Evolutionary conservation across 2,329 filamentous ascomycete species (phyloP).

Genomic region (Alternaria sp.): DNA sequence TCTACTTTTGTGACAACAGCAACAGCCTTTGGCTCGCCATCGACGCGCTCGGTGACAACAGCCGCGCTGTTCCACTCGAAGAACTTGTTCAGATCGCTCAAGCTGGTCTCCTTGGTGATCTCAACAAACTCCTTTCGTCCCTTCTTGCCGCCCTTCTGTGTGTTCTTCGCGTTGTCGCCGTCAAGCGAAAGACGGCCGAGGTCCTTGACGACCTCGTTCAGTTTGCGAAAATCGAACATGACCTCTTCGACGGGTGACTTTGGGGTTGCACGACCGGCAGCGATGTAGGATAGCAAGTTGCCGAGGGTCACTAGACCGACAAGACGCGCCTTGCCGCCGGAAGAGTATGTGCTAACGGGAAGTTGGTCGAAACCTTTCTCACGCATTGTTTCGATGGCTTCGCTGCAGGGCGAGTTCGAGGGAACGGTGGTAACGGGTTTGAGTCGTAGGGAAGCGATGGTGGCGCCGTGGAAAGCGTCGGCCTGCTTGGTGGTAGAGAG

Average conservation of each 20-base stretch:
- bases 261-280: conserved; percentile 76
- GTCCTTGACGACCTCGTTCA: conserved; percentile 91
- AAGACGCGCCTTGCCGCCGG: conserved; percentile 71
- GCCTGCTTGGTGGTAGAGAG: conserved; percentile 50
- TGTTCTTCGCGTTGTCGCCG: conserved; percentile 16
- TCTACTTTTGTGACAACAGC: conserved; percentile 98
- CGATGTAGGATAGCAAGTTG: conserved; percentile 90
- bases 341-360: conserved; percentile 70
- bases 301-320: conserved; percentile 94
- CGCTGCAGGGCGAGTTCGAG: conserved; percentile 73
- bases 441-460: conserved; percentile 80
- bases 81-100: conserved; percentile 85
- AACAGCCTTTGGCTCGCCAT: conserved; percentile 72
- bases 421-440: conserved; percentile 92
- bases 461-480: conserved; percentile 79
- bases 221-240: conserved; percentile 94
- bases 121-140: conserved; percentile 76
- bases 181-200: conserved; percentile 49
- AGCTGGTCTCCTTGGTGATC: conserved; percentile 88
- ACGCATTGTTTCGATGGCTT: conserved; percentile 96
- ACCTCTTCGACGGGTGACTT: conserved; percentile 79
- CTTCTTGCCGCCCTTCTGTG: conserved; percentile 27
- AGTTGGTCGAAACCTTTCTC: conserved; percentile 98
- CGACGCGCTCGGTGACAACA: conserved; percentile 80
- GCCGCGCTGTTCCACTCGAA: conserved; percentile 98